Base-by-base conservation (phyloP, 305 asterid genomes). In the Rubia peregrina region DNA sequence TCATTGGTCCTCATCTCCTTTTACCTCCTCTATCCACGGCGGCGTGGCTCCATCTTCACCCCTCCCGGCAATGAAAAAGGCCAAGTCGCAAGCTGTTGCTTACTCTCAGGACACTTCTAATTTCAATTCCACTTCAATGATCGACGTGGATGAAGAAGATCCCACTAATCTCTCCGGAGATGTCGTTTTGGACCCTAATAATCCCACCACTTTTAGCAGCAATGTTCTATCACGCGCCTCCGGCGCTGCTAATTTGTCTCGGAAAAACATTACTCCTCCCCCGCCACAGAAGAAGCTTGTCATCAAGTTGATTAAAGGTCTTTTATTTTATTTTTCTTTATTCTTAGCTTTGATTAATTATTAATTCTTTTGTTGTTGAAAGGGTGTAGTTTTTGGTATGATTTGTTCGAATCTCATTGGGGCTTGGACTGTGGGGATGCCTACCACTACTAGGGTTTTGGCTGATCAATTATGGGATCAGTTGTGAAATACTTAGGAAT, bases 251-350 rank as follows among this genome's bases (percentile, higher is more conserved):
- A 85, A 85, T 83, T 75, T 81, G 75, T 65, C 82, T 11, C 75
- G 89, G 63, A 85, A 85, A 53, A 85, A 85, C 70, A 82, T 87
- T 4, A 81, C 82, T 46, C 85, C 75, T 74, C 87, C 85, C 2
- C 86, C 76, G 72, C 87, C 89, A 0, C 68, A 83, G 22, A 83
- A 85, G 69, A 85, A 79, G 44, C 80, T 85, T 26, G 86, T 85
- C 67, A 85, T 85, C 75, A 83, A 79, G 78, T 85, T 83, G 59
- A 69, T 73, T 40, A 85, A 85, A 85, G 89, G 64, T 60, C 14
- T 83, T 75, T 49, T 1, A 33, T 33, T 33, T 33, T 33, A 33
- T n/a, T 21, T 44, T 43, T 43, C 4, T 61, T 13, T 11, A 48
- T 61, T 36, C 40, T 17, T 16, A 24, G 6, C 55, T 41, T 65